A percentile compares a stretch with the other conserved stretches of the same genome.
Conservation (phyloP, 148 eudicot genomes). For the Beta vulgaris region DNA sequence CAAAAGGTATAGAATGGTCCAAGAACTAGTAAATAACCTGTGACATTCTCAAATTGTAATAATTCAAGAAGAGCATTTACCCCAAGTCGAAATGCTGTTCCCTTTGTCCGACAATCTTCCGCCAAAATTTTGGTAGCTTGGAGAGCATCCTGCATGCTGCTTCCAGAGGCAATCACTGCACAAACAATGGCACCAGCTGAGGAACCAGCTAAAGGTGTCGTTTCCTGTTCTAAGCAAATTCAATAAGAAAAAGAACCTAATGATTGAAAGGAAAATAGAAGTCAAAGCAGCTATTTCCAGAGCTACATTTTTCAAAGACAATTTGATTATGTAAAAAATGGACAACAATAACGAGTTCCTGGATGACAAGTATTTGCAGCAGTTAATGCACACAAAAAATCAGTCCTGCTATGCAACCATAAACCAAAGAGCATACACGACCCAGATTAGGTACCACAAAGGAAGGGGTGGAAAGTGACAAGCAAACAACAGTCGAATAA, state of each 20-base stretch:
- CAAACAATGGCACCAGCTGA: conserved; percentile 99
- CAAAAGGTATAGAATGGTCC: background rate
- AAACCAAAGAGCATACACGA: too few relatives aligned
- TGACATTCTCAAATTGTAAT: background rate
- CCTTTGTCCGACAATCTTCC: conserved; percentile 79
- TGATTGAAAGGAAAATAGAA: conserved; percentile 16
- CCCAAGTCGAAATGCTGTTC: conserved; percentile 95
- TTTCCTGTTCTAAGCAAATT: conserved; percentile 58
- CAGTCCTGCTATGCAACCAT: too few relatives aligned
- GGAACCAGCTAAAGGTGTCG: conserved; percentile 97
- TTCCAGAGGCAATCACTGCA: conserved; percentile 91
- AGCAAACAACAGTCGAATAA: too few relatives aligned
- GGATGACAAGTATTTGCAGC: too few relatives aligned
- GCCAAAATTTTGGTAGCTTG: conserved; percentile 79
- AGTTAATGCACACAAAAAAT: too few relatives aligned
- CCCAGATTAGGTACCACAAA: too few relatives aligned
- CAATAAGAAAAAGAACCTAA: conserved; percentile 19
- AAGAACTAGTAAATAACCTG: background rate
- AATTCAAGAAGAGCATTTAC: conserved; percentile 38
- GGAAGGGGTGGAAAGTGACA: too few relatives aligned
- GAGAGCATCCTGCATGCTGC: conserved; percentile 81
- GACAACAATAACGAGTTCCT: too few relatives aligned
- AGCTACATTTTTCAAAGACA: background rate
- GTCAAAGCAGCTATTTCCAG: background rate
- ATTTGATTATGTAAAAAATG: background rate